Evolutionary conservation across 257 asterid species (phyloP).

Genomic region (Capsicum pubescens): DNA sequence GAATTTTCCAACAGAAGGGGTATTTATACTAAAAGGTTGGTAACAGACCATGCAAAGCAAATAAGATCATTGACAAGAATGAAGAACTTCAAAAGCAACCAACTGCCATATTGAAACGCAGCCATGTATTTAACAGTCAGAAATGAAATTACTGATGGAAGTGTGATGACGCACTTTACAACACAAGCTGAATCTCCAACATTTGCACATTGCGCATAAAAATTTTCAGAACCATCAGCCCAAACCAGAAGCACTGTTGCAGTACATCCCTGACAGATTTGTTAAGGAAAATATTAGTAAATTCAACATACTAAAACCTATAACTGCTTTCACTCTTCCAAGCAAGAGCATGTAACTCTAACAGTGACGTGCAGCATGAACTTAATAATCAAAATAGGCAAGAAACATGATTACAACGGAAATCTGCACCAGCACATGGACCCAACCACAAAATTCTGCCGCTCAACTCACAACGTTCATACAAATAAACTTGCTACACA

Average conservation of each 20-base stretch:
- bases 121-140: constrained; percentile 19
- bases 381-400: neutral
- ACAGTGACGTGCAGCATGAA: neutral
- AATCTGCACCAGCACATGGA: neutral
- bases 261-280: constrained; percentile 89
- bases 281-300: constrained; percentile 30
- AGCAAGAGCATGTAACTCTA: constrained; percentile 10
- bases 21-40: neutral
- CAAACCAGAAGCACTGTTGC: constrained; percentile 95
- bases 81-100: constrained; percentile 20
- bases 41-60: constrained; percentile 6
- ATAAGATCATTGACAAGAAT: constrained; percentile 16
- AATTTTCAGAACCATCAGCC: constrained; percentile 66
- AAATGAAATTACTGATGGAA: constrained; percentile 32
- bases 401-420: constrained; percentile 21
- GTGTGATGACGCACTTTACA: constrained; percentile 64
- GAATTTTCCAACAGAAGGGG: neutral
- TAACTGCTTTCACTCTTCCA: constrained; percentile 9
- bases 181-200: constrained; percentile 98
- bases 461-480: neutral
- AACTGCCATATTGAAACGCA: constrained; percentile 1
- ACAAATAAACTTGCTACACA: neutral
- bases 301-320: neutral
- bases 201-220: constrained; percentile 90
- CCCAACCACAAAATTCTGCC: neutral